Evolutionary conservation across 1,284 basidiomycete genomes (phyloP), one percentile per base, ranked within the genome.

Genomic region (Naganishia cerealis): DNA sequence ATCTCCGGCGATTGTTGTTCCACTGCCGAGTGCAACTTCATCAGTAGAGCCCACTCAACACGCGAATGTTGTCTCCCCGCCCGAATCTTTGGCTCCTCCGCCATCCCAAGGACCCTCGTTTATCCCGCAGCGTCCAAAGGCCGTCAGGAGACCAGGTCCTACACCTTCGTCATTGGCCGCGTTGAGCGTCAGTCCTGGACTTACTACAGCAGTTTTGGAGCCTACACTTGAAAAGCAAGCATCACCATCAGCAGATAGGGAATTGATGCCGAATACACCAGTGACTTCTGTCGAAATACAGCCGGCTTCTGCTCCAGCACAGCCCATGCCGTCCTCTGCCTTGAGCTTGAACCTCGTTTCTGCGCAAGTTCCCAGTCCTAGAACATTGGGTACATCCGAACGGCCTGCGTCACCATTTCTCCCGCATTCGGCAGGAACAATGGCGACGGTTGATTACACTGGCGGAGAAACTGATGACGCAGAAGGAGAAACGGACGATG

Each of bases 401-500:
- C 7, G 21, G 8, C 50, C 36, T 2, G 43, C 61, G 16, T 36
- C 36, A 26, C 21, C 40, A 15, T 21, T 13, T 1, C 15, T 42
- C 1, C 40, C 21, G 15, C 57, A 29, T 15, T 58, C 57, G 0
- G 57, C 57, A 13, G 57, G 21, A 13, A 42, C 61, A 15, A 10
- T 40, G 13, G 24, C 29, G 9, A 36, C 50, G 18, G 26, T 52
- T 12, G 50, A 42, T 9, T 63, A 54, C 46, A 26, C 38, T 7
- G 50, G 53, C 15, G 61, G 50, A 12, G 61, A 63, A 18, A 63
- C 61, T 12, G 61, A 63, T n/a, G 61, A 63, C 36, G 61, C 61
- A 1, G 61, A 63, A 18, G 61, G 61, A 0, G 61, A 63, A 29
- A 54, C 61, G 21, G 61, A 63, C 9, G 50, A 33, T 6, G 61